Base-by-base conservation (phyloP, 2,329 filamentous ascomycete genomes). In the Talaromyces sp. region DNA sequence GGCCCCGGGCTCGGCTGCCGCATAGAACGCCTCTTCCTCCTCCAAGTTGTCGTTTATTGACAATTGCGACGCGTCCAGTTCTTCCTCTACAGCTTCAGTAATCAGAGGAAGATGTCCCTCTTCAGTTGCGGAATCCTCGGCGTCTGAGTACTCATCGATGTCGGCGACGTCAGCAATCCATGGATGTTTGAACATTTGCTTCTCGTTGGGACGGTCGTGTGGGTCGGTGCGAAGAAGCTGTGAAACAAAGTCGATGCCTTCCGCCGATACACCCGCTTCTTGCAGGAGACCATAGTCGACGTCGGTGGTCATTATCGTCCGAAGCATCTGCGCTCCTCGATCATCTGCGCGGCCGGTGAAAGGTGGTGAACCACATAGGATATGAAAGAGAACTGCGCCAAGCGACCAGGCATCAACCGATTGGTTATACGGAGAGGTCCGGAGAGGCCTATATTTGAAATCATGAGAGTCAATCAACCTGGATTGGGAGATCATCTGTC, bases 341-440 rank as follows among this genome's bases (percentile, higher is more conserved):
- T 89, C 86, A 66, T 91, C 90, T 29, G 84, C 86, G 64, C 87
- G 86, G 17, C 90, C 92, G 29, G 88, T 88, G 72, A 91, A 98
- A 0, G 95, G 93, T 29, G 93, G 89, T 31, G 82, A 82, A 11
- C 85, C 86, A 5, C 89, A 92, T n/a, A 99, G 80, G 7, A 91
- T 82, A 69, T 90, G 95, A 77, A 92, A 99, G 6, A 98, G 77
- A 1, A 99, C 95, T 14, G 93, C 95, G 17, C 91, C 95, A 53
- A 96, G 85, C 0, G 95, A 98, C 93, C 95, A 99, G 64, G 97
- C 90, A 71, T 99, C 95, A 32, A 98, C 90, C 1, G 92, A 91
- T 63, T 96, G 91, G 70, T 88, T 91, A 73, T 99, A 99, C 24
- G 91, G 87, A 76, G 79, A 76, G 70, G 82, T 75, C 75, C 78